These are phyloP conservation scores for Lichtheimia ornata DNA, from an alignment of 371 early-diverging fungal species.

Conservation along the genomic window DNA sequence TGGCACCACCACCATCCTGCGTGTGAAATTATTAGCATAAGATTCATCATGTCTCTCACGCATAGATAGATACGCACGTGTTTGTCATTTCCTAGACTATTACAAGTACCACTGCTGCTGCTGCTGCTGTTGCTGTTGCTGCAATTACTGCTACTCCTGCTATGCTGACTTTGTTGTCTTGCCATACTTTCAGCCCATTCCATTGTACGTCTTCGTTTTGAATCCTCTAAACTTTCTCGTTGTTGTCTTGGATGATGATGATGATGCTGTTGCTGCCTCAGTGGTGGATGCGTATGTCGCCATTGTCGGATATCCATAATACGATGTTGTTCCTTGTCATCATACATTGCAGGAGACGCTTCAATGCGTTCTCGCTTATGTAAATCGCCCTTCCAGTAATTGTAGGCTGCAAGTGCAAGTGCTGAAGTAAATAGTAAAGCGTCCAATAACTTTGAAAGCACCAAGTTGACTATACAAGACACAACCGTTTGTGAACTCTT, in stretches of 20 bases:
- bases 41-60: too few species aligned
- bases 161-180: slow-evolving; percentile 2
- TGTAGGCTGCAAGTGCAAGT: slow-evolving; percentile 39
- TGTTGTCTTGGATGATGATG: background rate
- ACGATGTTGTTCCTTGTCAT: background rate
- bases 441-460: slow-evolving; percentile 36
- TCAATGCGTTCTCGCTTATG: slow-evolving; percentile 5
- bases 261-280: background rate
- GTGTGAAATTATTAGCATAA: background rate
- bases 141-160: background rate
- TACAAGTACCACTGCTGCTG: background rate
- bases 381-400: slow-evolving; percentile 34
- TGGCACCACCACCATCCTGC: slow-evolving; percentile 1
- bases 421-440: slow-evolving; percentile 46
- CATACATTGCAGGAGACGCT: background rate
- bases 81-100: background rate
- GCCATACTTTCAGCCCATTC: slow-evolving; percentile 19
- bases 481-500: background rate
- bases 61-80: too few species aligned
- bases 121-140: background rate
- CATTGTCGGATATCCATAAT: slow-evolving; percentile 10
- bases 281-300: slow-evolving; percentile 8
- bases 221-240: slow-evolving; percentile 9
- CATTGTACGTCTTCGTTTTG: slow-evolving; percentile 13
- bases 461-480: slow-evolving; percentile 17